phyloP scores from a whole-genome alignment of 1,284 basidiomycete genomes.

The Agroathelia rolfsii region DNA sequence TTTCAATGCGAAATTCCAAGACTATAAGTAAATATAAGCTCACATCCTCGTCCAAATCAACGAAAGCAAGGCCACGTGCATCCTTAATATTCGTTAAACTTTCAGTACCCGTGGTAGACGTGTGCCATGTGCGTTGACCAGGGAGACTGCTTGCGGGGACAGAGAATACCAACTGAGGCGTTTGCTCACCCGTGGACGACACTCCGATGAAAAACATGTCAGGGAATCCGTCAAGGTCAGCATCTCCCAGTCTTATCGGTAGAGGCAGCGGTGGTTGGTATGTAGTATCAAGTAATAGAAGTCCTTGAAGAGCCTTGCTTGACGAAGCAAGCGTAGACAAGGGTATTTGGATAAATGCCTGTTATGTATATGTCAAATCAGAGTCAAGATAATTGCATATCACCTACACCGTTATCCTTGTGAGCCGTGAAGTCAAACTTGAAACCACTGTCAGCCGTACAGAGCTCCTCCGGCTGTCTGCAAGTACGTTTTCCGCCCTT shows the following conservation, averaged over 20 bases:
- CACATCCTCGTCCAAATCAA: conserved; percentile 96
- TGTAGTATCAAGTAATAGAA: conserved; percentile 63
- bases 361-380: conserved; percentile 6
- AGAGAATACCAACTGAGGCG: conserved; percentile 65
- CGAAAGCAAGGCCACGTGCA: conserved; percentile 70
- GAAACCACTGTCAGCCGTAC: conserved; percentile 75
- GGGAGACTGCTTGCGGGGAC: conserved; percentile 35
- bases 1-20: conserved; percentile 4
- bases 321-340: conserved; percentile 53
- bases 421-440: conserved; percentile 58
- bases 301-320: conserved; percentile 26
- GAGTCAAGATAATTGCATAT: conserved; percentile 1
- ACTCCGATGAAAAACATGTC: conserved; percentile 73
- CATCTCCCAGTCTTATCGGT: conserved; percentile 80
- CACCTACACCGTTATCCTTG: conserved; percentile 46
- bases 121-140: conserved; percentile 53
- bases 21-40: conserved; percentile 19
- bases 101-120: conserved; percentile 53
- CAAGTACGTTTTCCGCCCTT: conserved; percentile 51
- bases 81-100: conserved; percentile 64
- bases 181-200: conserved; percentile 30
- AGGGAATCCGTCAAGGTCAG: conserved; percentile 91
- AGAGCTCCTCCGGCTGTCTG: conserved; percentile 72
- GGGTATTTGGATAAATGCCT: conserved; percentile 65
- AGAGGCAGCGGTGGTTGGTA: conserved; percentile 61